Conservation (phyloP, 176 grass and related monocot species). For the Miscanthus lutarioriparius region DNA sequence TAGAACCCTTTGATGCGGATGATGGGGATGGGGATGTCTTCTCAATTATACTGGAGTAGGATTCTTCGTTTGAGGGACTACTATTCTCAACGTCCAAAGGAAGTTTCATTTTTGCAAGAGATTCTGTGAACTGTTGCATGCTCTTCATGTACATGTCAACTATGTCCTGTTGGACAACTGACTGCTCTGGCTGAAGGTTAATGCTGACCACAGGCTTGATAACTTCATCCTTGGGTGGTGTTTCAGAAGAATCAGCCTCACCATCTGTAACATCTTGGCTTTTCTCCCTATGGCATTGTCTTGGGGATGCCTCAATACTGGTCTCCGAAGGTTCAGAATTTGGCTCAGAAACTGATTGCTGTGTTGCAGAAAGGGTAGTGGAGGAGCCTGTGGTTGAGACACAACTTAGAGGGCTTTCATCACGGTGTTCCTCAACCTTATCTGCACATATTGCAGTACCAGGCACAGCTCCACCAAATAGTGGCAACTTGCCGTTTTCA, state of each 20-base stretch:
- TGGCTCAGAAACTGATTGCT: conserved; percentile 41
- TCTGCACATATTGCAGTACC: conserved; percentile 41
- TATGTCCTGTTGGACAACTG: conserved; percentile 77
- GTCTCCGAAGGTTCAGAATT: conserved; percentile 31
- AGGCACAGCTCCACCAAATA: conserved; percentile 35
- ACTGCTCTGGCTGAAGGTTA: conserved; percentile 60
- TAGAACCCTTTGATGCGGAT: conserved; percentile 51
- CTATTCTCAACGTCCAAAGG: conserved; percentile 59
- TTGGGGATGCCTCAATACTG: conserved; percentile 28
- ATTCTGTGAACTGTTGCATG: conserved; percentile 95
- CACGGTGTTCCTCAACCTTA: conserved; percentile 10
- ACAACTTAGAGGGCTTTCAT: conserved; percentile 65
- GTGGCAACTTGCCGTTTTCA: conserved; percentile 42
- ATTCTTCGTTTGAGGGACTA: conserved; percentile 41
- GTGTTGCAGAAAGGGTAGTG: neutral
- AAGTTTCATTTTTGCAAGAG: conserved; percentile 96
- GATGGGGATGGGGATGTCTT: conserved; percentile 40
- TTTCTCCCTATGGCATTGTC: conserved; percentile 51
- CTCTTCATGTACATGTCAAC: conserved; percentile 99
- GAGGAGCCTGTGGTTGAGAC: conserved; percentile 59
- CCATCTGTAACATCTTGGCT: conserved; percentile 56
- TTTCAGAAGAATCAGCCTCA: conserved; percentile 69
- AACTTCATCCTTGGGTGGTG: conserved; percentile 23
- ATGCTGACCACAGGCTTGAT: conserved; percentile 66
- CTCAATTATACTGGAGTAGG: conserved; percentile 41